Base-by-base conservation (phyloP, 805 yeast species). In the Brettanomyces nanus region DNA sequence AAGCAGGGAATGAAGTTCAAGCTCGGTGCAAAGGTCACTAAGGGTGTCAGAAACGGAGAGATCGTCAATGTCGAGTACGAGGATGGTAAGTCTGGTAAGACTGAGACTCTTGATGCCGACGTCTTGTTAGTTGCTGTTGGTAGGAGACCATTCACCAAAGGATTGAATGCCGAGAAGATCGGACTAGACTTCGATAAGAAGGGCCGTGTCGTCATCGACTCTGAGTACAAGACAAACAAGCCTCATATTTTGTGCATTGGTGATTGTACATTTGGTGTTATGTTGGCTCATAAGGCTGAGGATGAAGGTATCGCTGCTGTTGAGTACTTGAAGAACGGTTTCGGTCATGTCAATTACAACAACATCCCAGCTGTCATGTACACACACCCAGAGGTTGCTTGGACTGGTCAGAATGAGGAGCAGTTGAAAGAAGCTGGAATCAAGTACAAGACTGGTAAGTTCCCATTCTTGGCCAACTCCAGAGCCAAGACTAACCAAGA, bases 281-380 rank as follows among this genome's bases (percentile, higher is more conserved):
- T 92, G 99, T 77, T 92, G 68, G 99, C 99, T 48, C 99, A 92
- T 76, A 92, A 92, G 75, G 99, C 99, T 46, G 99, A 92, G 73
- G 99, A 92, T 65, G 99, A 92, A 73, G 99, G 96, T 67, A 81
- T 92, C 52, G 99, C 99, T 41, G 97, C 95, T 49, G 97, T 75
- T 48, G 99, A 92, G 70, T 85, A 77, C 71, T 77, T 92, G 63
- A 86, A 86, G 72, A 66, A 66, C 51, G 98, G 97, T 49, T 84
- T 83, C 60, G 99, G 99, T 43, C 98, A 92, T 63, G 97, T 92
- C 51, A 92, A 92, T 79, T 92, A 92, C 68, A 95, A 80, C 53
- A 94, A 85, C 70, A 92, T 92, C 53, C 99, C 99, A 49, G 78
- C 96, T 26, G 98, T 92, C 50, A 92, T 92, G 98, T 92, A 92